These are phyloP conservation scores for Russula ochroleuca DNA, from an alignment of 768 basidiomycete genomes.

Conservation along the genomic window DNA sequence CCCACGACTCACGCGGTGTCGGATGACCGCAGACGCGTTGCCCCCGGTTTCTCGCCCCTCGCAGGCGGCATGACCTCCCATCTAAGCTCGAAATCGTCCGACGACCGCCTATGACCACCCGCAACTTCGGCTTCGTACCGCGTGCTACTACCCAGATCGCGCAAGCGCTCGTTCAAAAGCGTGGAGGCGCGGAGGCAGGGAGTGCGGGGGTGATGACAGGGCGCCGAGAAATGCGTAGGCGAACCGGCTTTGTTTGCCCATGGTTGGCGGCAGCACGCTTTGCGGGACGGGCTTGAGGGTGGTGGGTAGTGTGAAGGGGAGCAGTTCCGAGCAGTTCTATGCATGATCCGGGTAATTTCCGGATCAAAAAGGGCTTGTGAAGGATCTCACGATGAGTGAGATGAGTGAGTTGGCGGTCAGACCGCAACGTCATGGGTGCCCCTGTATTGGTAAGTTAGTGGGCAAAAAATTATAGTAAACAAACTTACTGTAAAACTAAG, in stretches of 20 bases:
- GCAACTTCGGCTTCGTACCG: constrained; percentile 43
- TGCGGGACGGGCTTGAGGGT: constrained; percentile 43
- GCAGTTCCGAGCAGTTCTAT: constrained; percentile 69
- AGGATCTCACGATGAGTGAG: constrained; percentile 50
- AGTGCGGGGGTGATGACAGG: not conserved
- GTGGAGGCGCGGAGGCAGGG: constrained; percentile 40
- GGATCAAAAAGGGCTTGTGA: not conserved
- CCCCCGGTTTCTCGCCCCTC: constrained; percentile 28
- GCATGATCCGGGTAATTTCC: constrained; percentile 41
- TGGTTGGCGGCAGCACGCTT: constrained; percentile 42
- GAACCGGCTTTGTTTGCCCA: constrained; percentile 58
- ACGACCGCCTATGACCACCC: constrained; percentile 50
- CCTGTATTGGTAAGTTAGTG: constrained; percentile 36
- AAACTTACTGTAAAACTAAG: too few species aligned
- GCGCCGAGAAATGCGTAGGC: constrained; percentile 65
- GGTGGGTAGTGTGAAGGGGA: constrained; percentile 64
- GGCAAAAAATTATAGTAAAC: constrained; percentile 28
- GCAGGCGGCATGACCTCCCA: constrained; percentile 53
- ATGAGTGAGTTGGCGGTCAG: constrained; percentile 60
- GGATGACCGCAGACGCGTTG: constrained; percentile 53
- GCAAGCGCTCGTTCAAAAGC: constrained; percentile 52
- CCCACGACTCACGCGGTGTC: constrained; percentile 56
- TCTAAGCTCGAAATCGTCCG: constrained; percentile 46
- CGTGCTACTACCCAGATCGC: constrained; percentile 34
- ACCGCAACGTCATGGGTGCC: constrained; percentile 64